Evolutionary conservation across 805 yeast genomes (phyloP), one percentile per base, ranked within the genome.

Genomic region (Saturnispora sekii): DNA sequence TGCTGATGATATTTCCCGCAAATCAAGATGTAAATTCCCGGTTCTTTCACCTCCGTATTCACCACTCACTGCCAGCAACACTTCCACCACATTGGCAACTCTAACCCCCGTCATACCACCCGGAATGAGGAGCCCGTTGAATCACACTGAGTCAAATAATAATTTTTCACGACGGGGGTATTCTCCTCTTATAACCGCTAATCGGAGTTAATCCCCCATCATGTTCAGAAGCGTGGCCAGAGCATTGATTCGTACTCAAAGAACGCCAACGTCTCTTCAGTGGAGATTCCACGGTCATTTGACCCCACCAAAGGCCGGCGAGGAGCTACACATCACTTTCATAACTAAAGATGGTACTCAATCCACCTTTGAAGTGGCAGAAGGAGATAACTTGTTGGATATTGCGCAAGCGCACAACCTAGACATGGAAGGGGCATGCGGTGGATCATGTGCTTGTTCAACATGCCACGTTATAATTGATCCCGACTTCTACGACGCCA

Each of bases 391-490:
- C 32, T 59, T 93, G 26, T 67, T 93, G 60, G 98, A 93, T 61
- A 87, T 93, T 46, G 98, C 97, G 5, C 97, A 93, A 66, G 94
- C 93, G 3, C 66, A 89, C 59, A 83, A 89, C 56, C 64, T 93
- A 47, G 98, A 93, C 53, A 89, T 93, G 93, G 98, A 93, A 62
- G 96, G 81, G 38, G 98, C 98, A 0, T 93, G 98, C 65, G 98
- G 98, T 17, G 98, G 97, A 3, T 87, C 97, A 4, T 93, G 98
- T 70, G 98, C 98, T 1, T 93, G 98, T 62, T 88, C 97, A 5
- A 93, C 98, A 0, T 93, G 98, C 61, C 98, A 93, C 65, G 81
- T 93, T 44, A 90, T 93, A 41, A 88, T 93, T 34, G 98, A 93
- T 61, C 97, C 98, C 1, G 96, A 84, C 38, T 88, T 70, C 61